A percentile compares a stretch with the other conserved stretches of the same genome.
These are phyloP conservation scores for Penicillium janthinellum DNA, from an alignment of 2,329 filamentous ascomycete genomes.

Conservation along the genomic window DNA sequence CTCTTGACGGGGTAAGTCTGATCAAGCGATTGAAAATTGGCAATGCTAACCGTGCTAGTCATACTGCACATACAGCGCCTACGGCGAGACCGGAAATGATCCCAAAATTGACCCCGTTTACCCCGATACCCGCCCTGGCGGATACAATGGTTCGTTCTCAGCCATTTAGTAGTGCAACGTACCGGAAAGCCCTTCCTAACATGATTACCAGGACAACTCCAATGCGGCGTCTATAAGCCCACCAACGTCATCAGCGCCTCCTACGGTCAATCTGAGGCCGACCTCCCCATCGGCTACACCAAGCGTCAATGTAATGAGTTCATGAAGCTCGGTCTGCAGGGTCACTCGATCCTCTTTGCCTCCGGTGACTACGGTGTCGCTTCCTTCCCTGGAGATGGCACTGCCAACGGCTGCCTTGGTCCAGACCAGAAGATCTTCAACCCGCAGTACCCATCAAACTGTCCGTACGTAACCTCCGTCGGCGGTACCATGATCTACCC, in stretches of 20 bases:
- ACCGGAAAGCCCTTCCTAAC: not conserved
- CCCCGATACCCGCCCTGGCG: constrained; percentile 51
- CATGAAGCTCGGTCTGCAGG: constrained; percentile 53
- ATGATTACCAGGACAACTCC: constrained; percentile 30
- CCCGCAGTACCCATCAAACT: constrained; percentile 53
- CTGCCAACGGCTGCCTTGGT: constrained; percentile 42
- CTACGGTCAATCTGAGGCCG: constrained; percentile 58
- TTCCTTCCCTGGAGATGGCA: constrained; percentile 42
- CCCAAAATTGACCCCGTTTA: constrained; percentile 54
- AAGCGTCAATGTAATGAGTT: constrained; percentile 51
- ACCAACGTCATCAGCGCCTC: constrained; percentile 61
- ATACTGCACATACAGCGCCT: constrained; percentile 57
- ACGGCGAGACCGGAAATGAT: constrained; percentile 52
- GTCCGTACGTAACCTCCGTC: constrained; percentile 56
- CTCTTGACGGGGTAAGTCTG: constrained; percentile 49
- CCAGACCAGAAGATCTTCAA: constrained; percentile 49
- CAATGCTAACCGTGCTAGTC: constrained; percentile 28
- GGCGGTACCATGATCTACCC: constrained; percentile 42
- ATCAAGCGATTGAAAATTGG: no score
- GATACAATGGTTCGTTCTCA: constrained; percentile 49
- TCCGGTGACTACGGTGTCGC: constrained; percentile 37
- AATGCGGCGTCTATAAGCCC: constrained; percentile 55
- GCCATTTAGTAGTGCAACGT: no score
- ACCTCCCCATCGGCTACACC: constrained; percentile 58
- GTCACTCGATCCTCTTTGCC: constrained; percentile 34